A percentile compares a stretch with the other conserved stretches of the same genome.
These are phyloP conservation scores for Ceratobasidium sp. DNA, from an alignment of 1,284 basidiomycete species.

Conservation along the genomic window DNA sequence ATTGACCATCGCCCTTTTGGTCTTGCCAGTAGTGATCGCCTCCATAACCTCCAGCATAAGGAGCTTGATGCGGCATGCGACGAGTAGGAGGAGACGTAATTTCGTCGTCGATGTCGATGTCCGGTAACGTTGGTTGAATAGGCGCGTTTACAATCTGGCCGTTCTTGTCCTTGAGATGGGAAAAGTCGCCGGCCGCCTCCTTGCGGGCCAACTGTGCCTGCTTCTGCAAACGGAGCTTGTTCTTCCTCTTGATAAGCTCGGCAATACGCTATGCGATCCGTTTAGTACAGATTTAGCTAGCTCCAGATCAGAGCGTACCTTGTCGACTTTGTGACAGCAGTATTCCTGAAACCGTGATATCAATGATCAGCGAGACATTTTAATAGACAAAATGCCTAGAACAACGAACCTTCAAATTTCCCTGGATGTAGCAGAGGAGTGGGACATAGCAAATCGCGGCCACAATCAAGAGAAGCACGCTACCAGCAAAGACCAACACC, in stretches of 20 bases:
- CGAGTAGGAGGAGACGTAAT: conserved; percentile 5
- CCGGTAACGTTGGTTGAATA: conserved; percentile 97
- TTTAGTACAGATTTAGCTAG: conserved; percentile 15
- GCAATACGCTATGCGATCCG: conserved; percentile 75
- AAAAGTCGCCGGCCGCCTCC: conserved; percentile 88
- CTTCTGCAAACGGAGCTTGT: conserved; percentile 85
- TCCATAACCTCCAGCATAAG: background rate
- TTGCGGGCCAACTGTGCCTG: conserved; percentile 87
- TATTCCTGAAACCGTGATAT: conserved; percentile 74
- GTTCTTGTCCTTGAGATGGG: conserved; percentile 93
- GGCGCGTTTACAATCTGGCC: conserved; percentile 83
- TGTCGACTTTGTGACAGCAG: conserved; percentile 98
- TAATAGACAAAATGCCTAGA: conserved; percentile 35
- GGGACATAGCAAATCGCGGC: conserved; percentile 93
- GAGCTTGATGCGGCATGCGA: conserved; percentile 15
- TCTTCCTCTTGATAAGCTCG: conserved; percentile 91
- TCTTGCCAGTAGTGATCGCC: conserved; percentile 29
- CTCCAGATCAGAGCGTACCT: conserved; percentile 61
- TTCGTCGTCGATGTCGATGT: conserved; percentile 86
- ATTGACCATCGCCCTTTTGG: conserved; percentile 25
- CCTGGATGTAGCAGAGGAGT: conserved; percentile 92
- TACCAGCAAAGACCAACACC: conserved; percentile 86
- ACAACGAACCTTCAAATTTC: conserved; percentile 82
- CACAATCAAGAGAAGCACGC: conserved; percentile 80
- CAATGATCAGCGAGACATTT: conserved; percentile 6